Evolutionary conservation across 2,329 filamentous ascomycete genomes (phyloP).

Genomic region (Colletotrichum horii): DNA sequence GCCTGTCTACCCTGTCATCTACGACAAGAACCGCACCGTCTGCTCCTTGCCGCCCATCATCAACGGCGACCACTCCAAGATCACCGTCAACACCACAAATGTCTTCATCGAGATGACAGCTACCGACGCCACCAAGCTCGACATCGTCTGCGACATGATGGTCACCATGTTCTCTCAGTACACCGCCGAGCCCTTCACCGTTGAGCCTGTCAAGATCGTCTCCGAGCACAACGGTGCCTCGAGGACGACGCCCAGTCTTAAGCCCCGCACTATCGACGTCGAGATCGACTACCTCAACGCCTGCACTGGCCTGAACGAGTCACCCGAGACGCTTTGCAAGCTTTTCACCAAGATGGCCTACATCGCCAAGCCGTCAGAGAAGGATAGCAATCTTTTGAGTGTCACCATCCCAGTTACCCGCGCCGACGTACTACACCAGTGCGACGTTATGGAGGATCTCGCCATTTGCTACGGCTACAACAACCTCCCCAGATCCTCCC

Average conservation of each 20-base stretch:
- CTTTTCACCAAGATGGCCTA: slow-evolving; percentile 90
- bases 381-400: slow-evolving; percentile 74
- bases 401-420: slow-evolving; percentile 87
- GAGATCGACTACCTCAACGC: slow-evolving; percentile 94
- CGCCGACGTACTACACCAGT: slow-evolving; percentile 94
- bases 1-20: slow-evolving; percentile 94
- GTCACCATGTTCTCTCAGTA: slow-evolving; percentile 97
- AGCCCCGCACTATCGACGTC: slow-evolving; percentile 77
- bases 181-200: slow-evolving; percentile 84
- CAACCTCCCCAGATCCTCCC: slow-evolving; percentile 85
- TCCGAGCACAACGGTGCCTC: slow-evolving; percentile 90
- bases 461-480: slow-evolving; percentile 98
- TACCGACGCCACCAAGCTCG: slow-evolving; percentile 93
- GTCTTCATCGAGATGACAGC: slow-evolving; percentile 98
- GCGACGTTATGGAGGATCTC: slow-evolving; percentile 98
- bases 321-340: slow-evolving; percentile 76
- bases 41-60: slow-evolving; percentile 97
- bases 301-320: slow-evolving; percentile 82
- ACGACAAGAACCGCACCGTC: slow-evolving; percentile 84
- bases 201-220: slow-evolving; percentile 91
- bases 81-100: slow-evolving; percentile 87
- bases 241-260: slow-evolving; percentile 80
- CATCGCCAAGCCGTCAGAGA: slow-evolving; percentile 75
- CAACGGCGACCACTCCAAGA: slow-evolving; percentile 97
- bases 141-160: slow-evolving; percentile 94